These are phyloP conservation scores for Juncus effusus DNA, from an alignment of 176 grass and related monocot genomes.

Conservation along the genomic window DNA sequence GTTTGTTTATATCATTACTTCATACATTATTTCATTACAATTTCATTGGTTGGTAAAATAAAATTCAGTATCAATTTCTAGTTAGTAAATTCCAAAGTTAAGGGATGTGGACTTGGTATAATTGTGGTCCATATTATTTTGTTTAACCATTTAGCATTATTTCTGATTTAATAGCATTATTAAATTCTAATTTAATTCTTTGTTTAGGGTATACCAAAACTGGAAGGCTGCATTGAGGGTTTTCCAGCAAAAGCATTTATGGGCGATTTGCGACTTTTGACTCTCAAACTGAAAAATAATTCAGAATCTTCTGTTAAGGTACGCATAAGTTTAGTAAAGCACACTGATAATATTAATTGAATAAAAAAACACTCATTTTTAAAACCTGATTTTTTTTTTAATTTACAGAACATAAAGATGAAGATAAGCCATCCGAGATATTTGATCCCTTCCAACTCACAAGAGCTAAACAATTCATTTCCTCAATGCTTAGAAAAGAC, in stretches of 20 bases:
- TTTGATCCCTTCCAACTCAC: constrained; percentile 55
- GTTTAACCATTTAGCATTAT: too few relatives aligned
- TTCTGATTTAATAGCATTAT: too few relatives aligned
- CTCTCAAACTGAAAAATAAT: constrained; percentile 62
- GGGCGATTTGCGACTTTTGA: constrained; percentile 74
- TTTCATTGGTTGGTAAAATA: too few relatives aligned
- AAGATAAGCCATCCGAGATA: constrained; percentile 86
- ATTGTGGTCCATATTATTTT: too few relatives aligned
- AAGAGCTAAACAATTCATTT: constrained; percentile 43
- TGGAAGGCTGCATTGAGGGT: constrained; percentile 63
- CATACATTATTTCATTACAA: too few relatives aligned
- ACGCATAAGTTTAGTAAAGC: not conserved
- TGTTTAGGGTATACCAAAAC: constrained; percentile 75
- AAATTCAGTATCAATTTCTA: too few relatives aligned
- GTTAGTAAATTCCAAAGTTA: too few relatives aligned
- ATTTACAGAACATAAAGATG: constrained; percentile 81
- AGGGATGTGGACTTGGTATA: too few relatives aligned
- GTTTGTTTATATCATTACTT: constrained; percentile 25
- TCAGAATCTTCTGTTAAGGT: constrained; percentile 91
- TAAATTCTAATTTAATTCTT: not conserved
- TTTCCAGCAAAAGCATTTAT: constrained; percentile 61
- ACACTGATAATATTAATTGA: constrained; percentile 10
- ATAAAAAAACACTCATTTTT: not conserved
- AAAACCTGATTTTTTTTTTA: constrained; percentile 22
- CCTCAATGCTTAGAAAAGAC: constrained; percentile 57